Evolutionary conservation across 2,329 filamentous ascomycete genomes (phyloP), one percentile per base, ranked within the genome.

Genomic region (Verruconis gallopava): DNA sequence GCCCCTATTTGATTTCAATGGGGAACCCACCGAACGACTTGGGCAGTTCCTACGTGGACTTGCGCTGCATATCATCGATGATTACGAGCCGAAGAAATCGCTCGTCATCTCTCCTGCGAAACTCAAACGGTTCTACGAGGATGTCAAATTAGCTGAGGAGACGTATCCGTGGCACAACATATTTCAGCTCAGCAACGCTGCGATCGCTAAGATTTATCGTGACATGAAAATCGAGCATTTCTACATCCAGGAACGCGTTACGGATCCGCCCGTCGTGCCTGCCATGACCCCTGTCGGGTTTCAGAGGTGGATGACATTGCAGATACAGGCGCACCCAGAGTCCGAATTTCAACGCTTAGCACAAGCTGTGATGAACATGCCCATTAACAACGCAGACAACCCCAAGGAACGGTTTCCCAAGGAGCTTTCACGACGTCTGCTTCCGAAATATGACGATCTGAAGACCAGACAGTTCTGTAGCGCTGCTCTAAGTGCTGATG

Each of bases 41-140:
- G 73, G 73, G 0, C 74, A 86, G 48, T 77, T 91, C 30, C 62
- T 93, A 38, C 69, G 77, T 43, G 83, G 83, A 0, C 65, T 93
- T 44, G 84, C 83, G 11, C 68, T 75, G 42, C 79, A 85, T 55
- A 64, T 93, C 52, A 78, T 84, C 49, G 74, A 81, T 43, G 72
- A 84, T 48, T 81, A 79, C 53, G 65, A 75, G 37, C 80, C 81
- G 1, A 73, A 71, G 47, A 71, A 72, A 38, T 79, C 72, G 22
- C 64, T 89, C 13, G 81, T 91, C 33, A 69, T 93, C 25, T 75
- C 80, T 0, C 85, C 85, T 0, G 64, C 74, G 4, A 91, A 91
- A 61, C 72, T 94, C 65, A 69, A 74, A 12, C 68, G 71, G 37
- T 84, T 88, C 50, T 93, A 93, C 54, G 67, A 72, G 13, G 72